Evolutionary conservation across 2,329 filamentous ascomycete genomes (phyloP).

Genomic region (Penicillium sp.): DNA sequence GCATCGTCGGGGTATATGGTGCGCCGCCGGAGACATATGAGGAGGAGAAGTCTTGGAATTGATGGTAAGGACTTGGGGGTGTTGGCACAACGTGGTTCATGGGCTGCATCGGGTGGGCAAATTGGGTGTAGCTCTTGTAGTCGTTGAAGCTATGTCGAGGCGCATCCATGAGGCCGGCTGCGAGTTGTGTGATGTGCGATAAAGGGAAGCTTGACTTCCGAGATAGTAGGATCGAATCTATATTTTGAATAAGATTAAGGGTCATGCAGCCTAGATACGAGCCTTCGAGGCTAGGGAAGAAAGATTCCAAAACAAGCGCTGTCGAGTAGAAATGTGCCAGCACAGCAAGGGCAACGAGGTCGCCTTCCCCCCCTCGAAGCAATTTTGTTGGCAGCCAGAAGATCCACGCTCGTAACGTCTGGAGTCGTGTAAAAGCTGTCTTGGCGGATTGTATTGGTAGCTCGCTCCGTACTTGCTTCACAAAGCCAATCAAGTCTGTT

Average conservation of each 20-base stretch:
- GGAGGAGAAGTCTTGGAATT: slow-evolving; percentile 31
- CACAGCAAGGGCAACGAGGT: slow-evolving; percentile 73
- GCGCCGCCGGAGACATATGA: slow-evolving; percentile 35
- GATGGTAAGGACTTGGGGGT: slow-evolving; percentile 33
- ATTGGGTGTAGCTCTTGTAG: slow-evolving; percentile 67
- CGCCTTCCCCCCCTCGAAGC: slow-evolving; percentile 70
- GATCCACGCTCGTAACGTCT: slow-evolving; percentile 83
- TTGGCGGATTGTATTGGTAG: slow-evolving; percentile 67
- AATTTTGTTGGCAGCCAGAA: slow-evolving; percentile 92
- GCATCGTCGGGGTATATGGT: slow-evolving; percentile 38
- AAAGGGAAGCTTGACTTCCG: slow-evolving; percentile 60
- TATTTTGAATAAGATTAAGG: slow-evolving; percentile 78
- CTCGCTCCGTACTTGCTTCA: slow-evolving; percentile 68
- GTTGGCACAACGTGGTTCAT: slow-evolving; percentile 35
- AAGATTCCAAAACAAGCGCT: slow-evolving; percentile 78
- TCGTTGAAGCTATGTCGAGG: slow-evolving; percentile 65
- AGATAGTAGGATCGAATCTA: slow-evolving; percentile 68
- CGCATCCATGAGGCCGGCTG: slow-evolving; percentile 66
- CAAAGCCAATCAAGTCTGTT: slow-evolving; percentile 66
- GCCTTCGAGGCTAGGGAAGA: slow-evolving; percentile 87
- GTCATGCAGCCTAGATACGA: slow-evolving; percentile 82
- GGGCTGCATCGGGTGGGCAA: slow-evolving; percentile 37
- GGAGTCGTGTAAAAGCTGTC: slow-evolving; percentile 85
- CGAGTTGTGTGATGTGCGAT: slow-evolving; percentile 58
- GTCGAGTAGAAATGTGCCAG: slow-evolving; percentile 90